phyloP scores from a whole-genome alignment of 192 early-diverging fungal genomes.

The Chytriomyces confervae region DNA sequence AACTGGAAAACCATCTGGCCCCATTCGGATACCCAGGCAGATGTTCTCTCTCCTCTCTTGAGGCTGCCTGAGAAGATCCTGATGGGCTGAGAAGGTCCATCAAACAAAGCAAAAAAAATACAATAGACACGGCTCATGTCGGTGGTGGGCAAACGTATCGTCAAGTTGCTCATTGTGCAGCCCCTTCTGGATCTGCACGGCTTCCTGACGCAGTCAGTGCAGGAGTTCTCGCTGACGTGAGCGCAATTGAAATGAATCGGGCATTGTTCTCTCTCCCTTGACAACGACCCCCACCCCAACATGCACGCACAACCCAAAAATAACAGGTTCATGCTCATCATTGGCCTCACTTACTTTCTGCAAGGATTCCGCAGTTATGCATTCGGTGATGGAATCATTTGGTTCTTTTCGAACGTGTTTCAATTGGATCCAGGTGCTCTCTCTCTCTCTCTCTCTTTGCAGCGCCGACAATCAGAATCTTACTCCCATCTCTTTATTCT shows the following conservation, averaged over 20 bases:
- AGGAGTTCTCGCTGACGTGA: conserved; percentile 20
- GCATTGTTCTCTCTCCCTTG: neutral
- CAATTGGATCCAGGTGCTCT: conserved; percentile 21
- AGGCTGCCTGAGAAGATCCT: neutral
- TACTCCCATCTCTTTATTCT: neutral
- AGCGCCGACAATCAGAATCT: neutral
- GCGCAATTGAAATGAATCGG: neutral
- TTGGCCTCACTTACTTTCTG: conserved; percentile 37
- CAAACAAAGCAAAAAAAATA: neutral
- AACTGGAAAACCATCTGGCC: neutral
- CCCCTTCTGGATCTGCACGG: conserved; percentile 22
- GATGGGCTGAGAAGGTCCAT: neutral
- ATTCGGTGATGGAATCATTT: conserved; percentile 41
- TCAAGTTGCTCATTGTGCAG: conserved; percentile 4
- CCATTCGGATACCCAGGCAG: neutral
- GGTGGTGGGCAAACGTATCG: neutral
- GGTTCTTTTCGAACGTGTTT: conserved; percentile 33
- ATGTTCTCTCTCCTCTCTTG: neutral
- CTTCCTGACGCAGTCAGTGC: conserved; percentile 14
- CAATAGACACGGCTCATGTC: neutral
- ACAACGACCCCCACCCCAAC: neutral
- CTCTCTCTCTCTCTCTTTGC: neutral
- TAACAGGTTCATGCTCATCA: conserved; percentile 38
- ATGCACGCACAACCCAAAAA: too few species aligned
- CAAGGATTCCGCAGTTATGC: conserved; percentile 42